Percentiles rank a stretch among this genome's conserved stretches.
Conservation (phyloP, 306 rosid genomes). For the Corylus heterophylla region DNA sequence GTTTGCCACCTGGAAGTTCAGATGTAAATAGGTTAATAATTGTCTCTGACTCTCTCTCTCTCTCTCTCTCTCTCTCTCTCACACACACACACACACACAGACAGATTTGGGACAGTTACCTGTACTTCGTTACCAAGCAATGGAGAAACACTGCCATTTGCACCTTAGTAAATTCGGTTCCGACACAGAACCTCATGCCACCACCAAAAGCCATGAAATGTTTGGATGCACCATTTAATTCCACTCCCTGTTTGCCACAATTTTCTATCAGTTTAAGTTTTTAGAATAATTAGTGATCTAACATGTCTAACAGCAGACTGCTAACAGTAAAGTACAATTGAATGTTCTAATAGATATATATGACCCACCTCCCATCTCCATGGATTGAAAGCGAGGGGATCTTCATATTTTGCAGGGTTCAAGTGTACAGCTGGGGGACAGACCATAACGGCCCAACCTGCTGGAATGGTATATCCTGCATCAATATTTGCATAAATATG, state of each 20-base stretch:
- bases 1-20: conserved; percentile 53
- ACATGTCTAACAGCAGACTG: background rate
- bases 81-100: background rate
- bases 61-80: background rate
- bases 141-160: conserved; percentile 97
- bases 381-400: conserved; percentile 88
- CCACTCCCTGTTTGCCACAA: conserved; percentile 50
- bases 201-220: conserved; percentile 99
- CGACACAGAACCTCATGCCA: conserved; percentile 97
- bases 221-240: conserved; percentile 62
- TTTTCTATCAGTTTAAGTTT: too few relatives aligned
- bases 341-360: background rate
- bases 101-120: conserved; percentile 41
- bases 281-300: background rate
- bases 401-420: conserved; percentile 69
- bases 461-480: conserved; percentile 90
- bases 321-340: background rate
- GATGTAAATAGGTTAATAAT: conserved; percentile 20
- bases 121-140: conserved; percentile 76
- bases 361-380: conserved; percentile 77
- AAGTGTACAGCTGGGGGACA: conserved; percentile 98
- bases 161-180: conserved; percentile 89
- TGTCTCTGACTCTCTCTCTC: background rate
- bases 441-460: conserved; percentile 93
- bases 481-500: background rate